A percentile compares a stretch with the other conserved stretches of the same genome.
phyloP scores from a whole-genome alignment of 495 filamentous ascomycete genomes.

The Daldinia grandis region DNA sequence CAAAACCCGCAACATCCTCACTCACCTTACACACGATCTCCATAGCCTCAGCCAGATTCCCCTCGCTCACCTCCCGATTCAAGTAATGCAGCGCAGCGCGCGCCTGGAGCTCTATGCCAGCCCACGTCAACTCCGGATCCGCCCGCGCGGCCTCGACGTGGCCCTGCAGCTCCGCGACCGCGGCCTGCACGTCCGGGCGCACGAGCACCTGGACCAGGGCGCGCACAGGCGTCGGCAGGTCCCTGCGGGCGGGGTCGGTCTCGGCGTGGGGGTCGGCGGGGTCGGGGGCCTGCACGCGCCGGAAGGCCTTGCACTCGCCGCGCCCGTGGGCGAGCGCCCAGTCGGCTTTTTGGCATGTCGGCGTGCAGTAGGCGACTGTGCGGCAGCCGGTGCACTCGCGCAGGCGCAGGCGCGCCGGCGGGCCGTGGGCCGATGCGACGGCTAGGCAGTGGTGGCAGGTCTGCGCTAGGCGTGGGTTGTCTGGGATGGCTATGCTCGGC shows the following conservation, averaged over 20 bases:
- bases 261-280: neutral
- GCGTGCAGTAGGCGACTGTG: slow-evolving; percentile 60
- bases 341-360: slow-evolving; percentile 62
- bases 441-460: slow-evolving; percentile 57
- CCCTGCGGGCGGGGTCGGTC: neutral
- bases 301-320: slow-evolving; percentile 59
- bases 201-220: slow-evolving; percentile 57
- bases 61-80: slow-evolving; percentile 39
- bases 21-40: slow-evolving; percentile 55
- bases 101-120: slow-evolving; percentile 57
- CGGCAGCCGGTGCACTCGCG: slow-evolving; percentile 61
- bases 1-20: neutral
- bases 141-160: slow-evolving; percentile 46
- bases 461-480: slow-evolving; percentile 43
- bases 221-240: slow-evolving; percentile 57
- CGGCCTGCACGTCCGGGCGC: slow-evolving; percentile 42
- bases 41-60: slow-evolving; percentile 45
- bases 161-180: slow-evolving; percentile 45
- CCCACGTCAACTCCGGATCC: neutral
- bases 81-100: slow-evolving; percentile 53
- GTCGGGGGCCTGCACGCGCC: slow-evolving; percentile 31
- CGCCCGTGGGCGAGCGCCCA: slow-evolving; percentile 62
- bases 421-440: neutral
- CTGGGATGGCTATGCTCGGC: slow-evolving; percentile 56
- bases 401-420: too few relatives aligned